phyloP scores from a whole-genome alignment of 768 basidiomycete species.

The Leucosporidium creatinivorum region DNA sequence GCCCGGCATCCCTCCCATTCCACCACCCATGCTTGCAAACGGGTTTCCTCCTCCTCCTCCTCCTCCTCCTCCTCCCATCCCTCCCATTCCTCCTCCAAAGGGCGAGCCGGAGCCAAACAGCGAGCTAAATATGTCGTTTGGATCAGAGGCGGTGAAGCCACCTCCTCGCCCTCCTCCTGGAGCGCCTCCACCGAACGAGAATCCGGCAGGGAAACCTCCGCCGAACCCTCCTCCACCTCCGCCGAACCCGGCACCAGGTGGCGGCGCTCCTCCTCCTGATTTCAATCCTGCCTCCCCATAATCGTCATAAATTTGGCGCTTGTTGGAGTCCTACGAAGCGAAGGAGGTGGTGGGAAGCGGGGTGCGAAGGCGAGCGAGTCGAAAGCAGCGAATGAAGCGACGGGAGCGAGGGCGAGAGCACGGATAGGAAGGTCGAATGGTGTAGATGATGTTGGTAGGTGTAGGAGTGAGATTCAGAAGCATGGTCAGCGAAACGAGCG shows the following conservation, averaged over 20 bases:
- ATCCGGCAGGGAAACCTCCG: slow-evolving; percentile 25
- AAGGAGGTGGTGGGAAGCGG: too few species aligned
- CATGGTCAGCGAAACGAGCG: too few species aligned
- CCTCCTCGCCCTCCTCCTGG: slow-evolving; percentile 41
- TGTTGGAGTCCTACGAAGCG: slow-evolving; percentile 35
- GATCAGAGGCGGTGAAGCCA: slow-evolving; percentile 71
- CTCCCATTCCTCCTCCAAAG: slow-evolving; percentile 33
- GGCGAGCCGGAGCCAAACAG: slow-evolving; percentile 38
- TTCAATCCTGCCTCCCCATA: slow-evolving; percentile 90
- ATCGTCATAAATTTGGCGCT: slow-evolving; percentile 48
- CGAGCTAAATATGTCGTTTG: slow-evolving; percentile 80
- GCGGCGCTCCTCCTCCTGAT: slow-evolving; percentile 47
- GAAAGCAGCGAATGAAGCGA: not conserved
- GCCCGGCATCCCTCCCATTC: slow-evolving; percentile 10
- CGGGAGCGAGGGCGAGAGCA: not conserved
- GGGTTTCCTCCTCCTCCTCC: slow-evolving; percentile 55
- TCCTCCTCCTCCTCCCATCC: slow-evolving; percentile 56
- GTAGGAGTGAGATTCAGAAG: too few species aligned
- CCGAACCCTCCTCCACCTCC: slow-evolving; percentile 41
- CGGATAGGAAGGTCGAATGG: not conserved
- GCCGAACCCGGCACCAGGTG: slow-evolving; percentile 38
- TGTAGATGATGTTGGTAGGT: not conserved
- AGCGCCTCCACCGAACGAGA: too few species aligned
- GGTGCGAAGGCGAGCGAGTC: not conserved
- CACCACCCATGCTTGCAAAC: slow-evolving; percentile 13